Evolutionary conservation across 1,139 yeast species (phyloP), one percentile per base, ranked within the genome.

Genomic region (Scheffersomyces stambukii): DNA sequence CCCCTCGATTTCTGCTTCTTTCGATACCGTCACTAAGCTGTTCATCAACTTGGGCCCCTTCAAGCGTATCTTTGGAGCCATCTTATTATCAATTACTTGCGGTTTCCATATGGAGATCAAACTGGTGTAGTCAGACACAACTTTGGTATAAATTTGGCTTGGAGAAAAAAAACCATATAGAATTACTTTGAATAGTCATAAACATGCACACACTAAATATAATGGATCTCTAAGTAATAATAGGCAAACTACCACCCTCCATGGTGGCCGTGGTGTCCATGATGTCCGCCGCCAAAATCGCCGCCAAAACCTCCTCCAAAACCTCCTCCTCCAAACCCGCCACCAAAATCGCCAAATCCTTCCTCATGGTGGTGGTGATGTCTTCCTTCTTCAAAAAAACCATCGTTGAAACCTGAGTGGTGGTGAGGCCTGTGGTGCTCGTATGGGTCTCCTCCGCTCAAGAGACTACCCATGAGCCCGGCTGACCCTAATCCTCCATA

Each of bases 21-120:
- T n/a, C n/a, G n/a, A n/a, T n/a, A n/a, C n/a, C n/a, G n/a, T n/a
- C n/a, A n/a, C n/a, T n/a, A n/a, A 20, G n/a, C n/a, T n/a, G n/a
- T n/a, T n/a, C n/a, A n/a, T n/a, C n/a, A 4, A 20, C 19, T 6
- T 17, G 19, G 41, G 43, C 13, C 42, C 42, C 32, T 31, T 31
- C 19, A 41, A 21, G 27, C 41, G 26, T 24, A 41, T 25, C 21
- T 29, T 37, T 16, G 37, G 41, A 18, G 30, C 30, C 41, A 38
- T 36, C n/a, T n/a, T n/a, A n/a, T n/a, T n/a, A n/a, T n/a, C n/a
- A n/a, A n/a, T n/a, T n/a, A n/a, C n/a, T n/a, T n/a, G n/a, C n/a
- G n/a, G n/a, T n/a, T n/a, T n/a, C n/a, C n/a, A n/a, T n/a, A n/a
- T n/a, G n/a, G n/a, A n/a, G n/a, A n/a, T n/a, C n/a, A n/a, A n/a